These are phyloP conservation scores for Starmerella bombi DNA, from an alignment of 805 yeast genomes.

Conservation along the genomic window DNA sequence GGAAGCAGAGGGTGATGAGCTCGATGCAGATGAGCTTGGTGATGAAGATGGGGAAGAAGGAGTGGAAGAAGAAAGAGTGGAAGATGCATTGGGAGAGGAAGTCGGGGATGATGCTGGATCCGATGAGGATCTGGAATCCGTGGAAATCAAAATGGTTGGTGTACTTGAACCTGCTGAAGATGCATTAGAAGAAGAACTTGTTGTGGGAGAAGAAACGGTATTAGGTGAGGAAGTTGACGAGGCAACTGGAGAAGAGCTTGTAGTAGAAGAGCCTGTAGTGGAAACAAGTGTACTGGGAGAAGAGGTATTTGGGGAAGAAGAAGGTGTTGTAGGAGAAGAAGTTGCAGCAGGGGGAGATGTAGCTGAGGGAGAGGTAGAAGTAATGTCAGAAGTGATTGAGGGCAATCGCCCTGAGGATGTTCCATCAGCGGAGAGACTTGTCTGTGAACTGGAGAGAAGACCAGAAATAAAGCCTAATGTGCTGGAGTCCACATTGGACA, in stretches of 20 bases:
- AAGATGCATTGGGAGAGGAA: background rate
- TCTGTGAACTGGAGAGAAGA: too few species aligned
- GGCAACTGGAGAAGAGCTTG: background rate
- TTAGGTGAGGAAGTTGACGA: background rate
- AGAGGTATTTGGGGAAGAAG: background rate
- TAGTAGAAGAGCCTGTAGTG: background rate
- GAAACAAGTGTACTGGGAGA: background rate
- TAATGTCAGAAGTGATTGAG: too few species aligned
- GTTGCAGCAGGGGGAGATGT: too few species aligned
- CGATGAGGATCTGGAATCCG: background rate
- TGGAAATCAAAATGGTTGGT: background rate
- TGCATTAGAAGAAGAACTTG: background rate
- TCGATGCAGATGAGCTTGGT: background rate
- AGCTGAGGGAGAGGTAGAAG: too few species aligned
- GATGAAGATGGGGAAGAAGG: background rate
- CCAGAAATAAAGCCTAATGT: too few species aligned
- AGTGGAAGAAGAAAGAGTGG: background rate
- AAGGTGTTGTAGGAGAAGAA: background rate
- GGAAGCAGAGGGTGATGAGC: background rate
- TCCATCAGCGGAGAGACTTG: too few species aligned
- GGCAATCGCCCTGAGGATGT: too few species aligned
- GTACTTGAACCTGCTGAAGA: background rate
- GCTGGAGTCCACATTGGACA: too few species aligned
- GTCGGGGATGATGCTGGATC: background rate
- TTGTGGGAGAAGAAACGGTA: background rate